phyloP scores from a whole-genome alignment of 2,329 filamentous ascomycete species.

The Pseudogymnoascus sp. region DNA sequence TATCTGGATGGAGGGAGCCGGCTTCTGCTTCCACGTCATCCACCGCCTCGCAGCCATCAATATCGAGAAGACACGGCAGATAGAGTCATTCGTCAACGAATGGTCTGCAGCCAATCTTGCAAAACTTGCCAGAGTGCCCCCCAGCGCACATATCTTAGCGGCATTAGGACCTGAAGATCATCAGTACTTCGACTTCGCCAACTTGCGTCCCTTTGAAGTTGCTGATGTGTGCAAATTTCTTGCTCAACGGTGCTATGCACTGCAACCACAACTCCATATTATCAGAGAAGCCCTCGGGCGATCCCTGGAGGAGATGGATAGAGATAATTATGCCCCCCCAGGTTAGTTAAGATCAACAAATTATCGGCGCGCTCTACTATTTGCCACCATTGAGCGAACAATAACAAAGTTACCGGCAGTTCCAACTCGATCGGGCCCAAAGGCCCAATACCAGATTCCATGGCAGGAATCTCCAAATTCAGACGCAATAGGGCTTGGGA shows the following conservation, averaged over 20 bases:
- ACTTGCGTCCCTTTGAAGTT: not conserved
- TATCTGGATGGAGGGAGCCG: constrained; percentile 21
- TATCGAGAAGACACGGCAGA: not conserved
- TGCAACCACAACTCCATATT: not conserved
- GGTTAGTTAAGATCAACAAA: not conserved
- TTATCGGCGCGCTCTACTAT: not conserved
- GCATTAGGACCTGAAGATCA: constrained; percentile 1
- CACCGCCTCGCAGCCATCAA: constrained; percentile 16
- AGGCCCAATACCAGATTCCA: not conserved
- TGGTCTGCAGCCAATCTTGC: not conserved
- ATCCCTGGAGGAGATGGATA: not conserved
- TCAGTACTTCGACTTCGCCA: not conserved
- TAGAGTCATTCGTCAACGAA: not conserved
- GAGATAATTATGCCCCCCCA: not conserved
- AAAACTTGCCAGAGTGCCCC: constrained; percentile 3
- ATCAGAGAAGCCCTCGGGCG: not conserved
- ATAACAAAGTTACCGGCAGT: not conserved
- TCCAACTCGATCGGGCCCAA: not conserved
- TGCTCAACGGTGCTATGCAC: not conserved
- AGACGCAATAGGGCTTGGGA: not conserved
- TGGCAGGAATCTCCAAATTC: not conserved
- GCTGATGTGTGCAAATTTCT: not conserved
- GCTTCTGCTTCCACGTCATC: constrained; percentile 26
- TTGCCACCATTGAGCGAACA: not conserved
- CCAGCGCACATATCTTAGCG: not conserved